Evolutionary conservation across 257 asterid genomes (phyloP), one percentile per base, ranked within the genome.

Genomic region (Solanum dulcamara): DNA sequence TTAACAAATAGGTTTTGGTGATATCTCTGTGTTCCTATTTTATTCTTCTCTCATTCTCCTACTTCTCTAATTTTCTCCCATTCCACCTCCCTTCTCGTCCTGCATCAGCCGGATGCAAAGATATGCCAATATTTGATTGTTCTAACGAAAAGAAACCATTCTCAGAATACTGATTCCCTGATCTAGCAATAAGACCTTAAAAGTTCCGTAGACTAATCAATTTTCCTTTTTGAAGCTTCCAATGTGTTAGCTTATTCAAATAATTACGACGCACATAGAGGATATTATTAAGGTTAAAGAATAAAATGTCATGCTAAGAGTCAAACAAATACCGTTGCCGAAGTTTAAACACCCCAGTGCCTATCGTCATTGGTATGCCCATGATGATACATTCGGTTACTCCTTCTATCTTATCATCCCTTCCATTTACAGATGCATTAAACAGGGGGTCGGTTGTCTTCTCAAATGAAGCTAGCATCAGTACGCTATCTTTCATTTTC

Each of bases 391-490:
- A 91, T 88, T 96, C 98, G 82, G 93, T 92, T 38, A 96, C 98
- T 86, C 99, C 99, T 90, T 93, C 97, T 85, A 96, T 96, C 87
- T 84, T 94, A 85, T 96, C 99, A 66, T 89, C 93, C 89, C 93
- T 90, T 85, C 99, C 98, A 71, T 86, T 91, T 53, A 90, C 98
- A 24, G 99, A 91, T 75, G 98, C 99, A 87, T 91, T 92, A 88
- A 96, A 96, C 80, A 96, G 94, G 91, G 91, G 98, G 88, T 96
- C 98, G 18, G 95, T 82, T 11, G 99, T 94, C 89, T 86, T 93
- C 92, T 96, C 99, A 87, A 96, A 96, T 70, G 99, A 96, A 74
- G 99, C 99, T 87, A 94, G 90, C 97, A 90, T 94, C 88, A 96
- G 87, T 33, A 96, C 97, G 83, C 99, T 95, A 74, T 96, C 98